Base-by-base conservation (phyloP, 495 filamentous ascomycete genomes). In the Daldinia loculata region DNA sequence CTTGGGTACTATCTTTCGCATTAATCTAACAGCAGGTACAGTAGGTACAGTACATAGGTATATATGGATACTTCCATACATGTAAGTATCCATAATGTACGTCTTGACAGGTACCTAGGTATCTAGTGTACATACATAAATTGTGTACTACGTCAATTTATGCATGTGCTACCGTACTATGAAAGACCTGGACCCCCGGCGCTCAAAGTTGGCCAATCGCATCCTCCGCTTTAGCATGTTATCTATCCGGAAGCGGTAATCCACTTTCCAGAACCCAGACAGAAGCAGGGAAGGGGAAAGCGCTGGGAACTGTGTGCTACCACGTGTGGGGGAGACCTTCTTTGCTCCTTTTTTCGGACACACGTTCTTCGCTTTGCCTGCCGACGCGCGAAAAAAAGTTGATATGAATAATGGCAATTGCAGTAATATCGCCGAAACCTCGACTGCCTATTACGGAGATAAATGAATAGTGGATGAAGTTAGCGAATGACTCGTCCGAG, bases 211-310 rank as follows among this genome's bases (percentile, higher is more conserved):
- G 14, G 24, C 69, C 69, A 72, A 72, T 72, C 30, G 51, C 4
- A 38, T 38, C 0, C 19, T 36, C 24, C 22, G 14, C 15, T 64
- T 34, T 12, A n/a, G 19, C 53, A 43, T 71, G 26, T 6, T 36
- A 7, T 56, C 51, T 50, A 41, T 60, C 69, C 69, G 60, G 63
- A 72, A 67, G 48, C 50, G 69, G 69, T 64, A 72, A 67, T 53
- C 69, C 69, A 63, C 41, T 9, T 24, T 41, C 36, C 56, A 36
- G 39, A 50, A 52, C 52, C 59, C 29, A 32, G 29, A 32, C 14
- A 56, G 41, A 26, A 45, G 15, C 7, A 51, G 57, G 58, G 43
- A 27, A 30, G 0, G 36, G 51, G 50, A 52, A 26, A 14, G 39
- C 29, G 39, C 29, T 70, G 24, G 41, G 36, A 43, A 38, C 43